These are phyloP conservation scores for Sporisorium reilianum DNA, from an alignment of 1,284 basidiomycete species.

Conservation along the genomic window DNA sequence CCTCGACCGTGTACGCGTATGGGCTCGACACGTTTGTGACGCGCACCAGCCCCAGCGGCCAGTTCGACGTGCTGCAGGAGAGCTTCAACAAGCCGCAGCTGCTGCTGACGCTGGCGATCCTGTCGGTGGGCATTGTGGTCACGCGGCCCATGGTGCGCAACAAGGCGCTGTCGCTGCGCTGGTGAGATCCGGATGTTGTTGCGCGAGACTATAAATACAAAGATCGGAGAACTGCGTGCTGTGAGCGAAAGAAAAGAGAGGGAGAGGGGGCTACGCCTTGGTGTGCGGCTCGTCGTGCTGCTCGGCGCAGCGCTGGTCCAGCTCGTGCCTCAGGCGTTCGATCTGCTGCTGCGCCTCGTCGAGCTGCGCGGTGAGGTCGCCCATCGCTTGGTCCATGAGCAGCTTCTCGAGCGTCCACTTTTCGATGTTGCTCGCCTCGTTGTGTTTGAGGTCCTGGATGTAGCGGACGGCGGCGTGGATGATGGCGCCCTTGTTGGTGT, in stretches of 20 bases:
- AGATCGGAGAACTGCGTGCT: too few relatives aligned
- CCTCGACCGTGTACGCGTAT: constrained; percentile 85
- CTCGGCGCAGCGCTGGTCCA: constrained; percentile 23
- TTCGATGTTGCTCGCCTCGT: constrained; percentile 88
- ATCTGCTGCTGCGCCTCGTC: constrained; percentile 56
- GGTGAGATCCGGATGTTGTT: too few relatives aligned
- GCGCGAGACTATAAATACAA: constrained; percentile 12
- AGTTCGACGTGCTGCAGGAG: constrained; percentile 84
- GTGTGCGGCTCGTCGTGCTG: not conserved
- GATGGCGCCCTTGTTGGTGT: constrained; percentile 81
- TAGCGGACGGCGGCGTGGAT: constrained; percentile 85
- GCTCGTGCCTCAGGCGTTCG: constrained; percentile 56
- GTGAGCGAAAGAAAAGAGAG: not conserved
- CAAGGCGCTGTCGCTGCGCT: constrained; percentile 29
- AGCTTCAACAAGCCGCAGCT: constrained; percentile 92
- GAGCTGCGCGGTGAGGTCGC: constrained; percentile 64
- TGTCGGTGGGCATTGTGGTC: constrained; percentile 80
- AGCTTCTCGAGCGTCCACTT: constrained; percentile 91
- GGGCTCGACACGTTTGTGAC: constrained; percentile 90
- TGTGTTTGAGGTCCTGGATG: constrained; percentile 88
- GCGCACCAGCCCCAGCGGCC: constrained; percentile 84
- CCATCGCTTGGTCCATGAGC: constrained; percentile 82
- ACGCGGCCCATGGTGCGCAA: constrained; percentile 70
- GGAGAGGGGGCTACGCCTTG: not conserved
- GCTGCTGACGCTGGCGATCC: constrained; percentile 81